Conservation (phyloP, 208 protist species). For the Angomonas ambiguus region DNA sequence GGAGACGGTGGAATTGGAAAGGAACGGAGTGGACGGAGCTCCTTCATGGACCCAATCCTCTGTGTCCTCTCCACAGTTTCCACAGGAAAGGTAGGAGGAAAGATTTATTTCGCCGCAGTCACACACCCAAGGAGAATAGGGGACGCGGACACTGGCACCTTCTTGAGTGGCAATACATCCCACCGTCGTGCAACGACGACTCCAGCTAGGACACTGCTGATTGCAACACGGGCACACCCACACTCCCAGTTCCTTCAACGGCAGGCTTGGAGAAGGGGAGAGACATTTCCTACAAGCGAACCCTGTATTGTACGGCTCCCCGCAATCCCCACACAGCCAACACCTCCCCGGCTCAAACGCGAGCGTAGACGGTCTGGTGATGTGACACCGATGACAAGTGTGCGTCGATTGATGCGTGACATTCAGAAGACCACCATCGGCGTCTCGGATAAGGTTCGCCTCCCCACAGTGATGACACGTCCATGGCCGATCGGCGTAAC, state of each 20-base stretch:
- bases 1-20: background rate
- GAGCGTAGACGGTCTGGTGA: slow-evolving; percentile 20
- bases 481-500: slow-evolving; percentile 21
- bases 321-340: slow-evolving; percentile 33
- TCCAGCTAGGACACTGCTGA: slow-evolving; percentile 32
- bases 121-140: slow-evolving; percentile 54
- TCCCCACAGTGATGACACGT: slow-evolving; percentile 31
- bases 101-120: slow-evolving; percentile 36
- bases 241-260: slow-evolving; percentile 21
- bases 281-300: slow-evolving; percentile 37
- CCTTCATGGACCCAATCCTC: background rate
- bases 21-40: background rate
- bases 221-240: slow-evolving; percentile 46
- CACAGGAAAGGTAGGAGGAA: slow-evolving; percentile 25
- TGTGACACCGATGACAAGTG: slow-evolving; percentile 31
- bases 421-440: background rate
- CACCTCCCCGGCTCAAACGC: slow-evolving; percentile 29
- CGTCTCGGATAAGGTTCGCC: slow-evolving; percentile 18
- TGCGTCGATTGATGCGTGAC: background rate
- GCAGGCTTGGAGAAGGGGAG: slow-evolving; percentile 33
- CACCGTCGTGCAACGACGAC: slow-evolving; percentile 18
- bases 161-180: slow-evolving; percentile 34
- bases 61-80: slow-evolving; percentile 22
- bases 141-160: slow-evolving; percentile 1
- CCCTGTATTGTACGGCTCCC: slow-evolving; percentile 19